Conservation (phyloP, 352 stramenopile species). For the Phytophthora cryptogea region DNA sequence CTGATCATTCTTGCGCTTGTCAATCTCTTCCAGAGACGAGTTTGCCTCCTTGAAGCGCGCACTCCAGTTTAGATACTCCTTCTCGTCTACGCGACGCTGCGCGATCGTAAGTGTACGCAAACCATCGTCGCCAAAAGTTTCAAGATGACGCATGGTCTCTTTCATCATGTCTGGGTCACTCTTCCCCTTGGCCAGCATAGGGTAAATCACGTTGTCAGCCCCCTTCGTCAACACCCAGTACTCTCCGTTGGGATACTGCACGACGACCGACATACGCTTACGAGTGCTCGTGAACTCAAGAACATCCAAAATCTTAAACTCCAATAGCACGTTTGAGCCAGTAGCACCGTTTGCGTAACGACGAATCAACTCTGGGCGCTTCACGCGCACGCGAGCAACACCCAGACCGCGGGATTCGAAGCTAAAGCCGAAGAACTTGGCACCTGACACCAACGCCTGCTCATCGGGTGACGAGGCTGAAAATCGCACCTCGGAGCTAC, state of each 20-base stretch:
- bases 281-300: slow-evolving; percentile 95
- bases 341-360: slow-evolving; percentile 30
- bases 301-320: slow-evolving; percentile 91
- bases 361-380: slow-evolving; percentile 34
- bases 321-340: slow-evolving; percentile 53
- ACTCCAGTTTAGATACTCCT: slow-evolving; percentile 72
- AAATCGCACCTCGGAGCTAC: slow-evolving; percentile 57
- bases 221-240: slow-evolving; percentile 87
- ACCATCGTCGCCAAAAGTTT: slow-evolving; percentile 82
- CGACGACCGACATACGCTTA: slow-evolving; percentile 83
- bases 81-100: slow-evolving; percentile 49
- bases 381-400: slow-evolving; percentile 63
- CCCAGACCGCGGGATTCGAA: slow-evolving; percentile 75
- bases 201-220: slow-evolving; percentile 94
- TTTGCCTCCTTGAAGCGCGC: slow-evolving; percentile 67
- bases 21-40: slow-evolving; percentile 74
- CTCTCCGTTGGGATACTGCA: slow-evolving; percentile 71
- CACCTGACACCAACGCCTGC: slow-evolving; percentile 88
- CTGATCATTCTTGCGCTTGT: slow-evolving; percentile 74
- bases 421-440: slow-evolving; percentile 78
- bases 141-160: slow-evolving; percentile 68
- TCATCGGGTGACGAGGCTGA: slow-evolving; percentile 88
- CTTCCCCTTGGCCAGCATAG: slow-evolving; percentile 62
- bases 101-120: slow-evolving; percentile 87
- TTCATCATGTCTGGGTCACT: slow-evolving; percentile 63